Evolutionary conservation across 192 early-diverging fungal genomes (phyloP), one percentile per base, ranked within the genome.

Genomic region (Backusella psychrophila): DNA sequence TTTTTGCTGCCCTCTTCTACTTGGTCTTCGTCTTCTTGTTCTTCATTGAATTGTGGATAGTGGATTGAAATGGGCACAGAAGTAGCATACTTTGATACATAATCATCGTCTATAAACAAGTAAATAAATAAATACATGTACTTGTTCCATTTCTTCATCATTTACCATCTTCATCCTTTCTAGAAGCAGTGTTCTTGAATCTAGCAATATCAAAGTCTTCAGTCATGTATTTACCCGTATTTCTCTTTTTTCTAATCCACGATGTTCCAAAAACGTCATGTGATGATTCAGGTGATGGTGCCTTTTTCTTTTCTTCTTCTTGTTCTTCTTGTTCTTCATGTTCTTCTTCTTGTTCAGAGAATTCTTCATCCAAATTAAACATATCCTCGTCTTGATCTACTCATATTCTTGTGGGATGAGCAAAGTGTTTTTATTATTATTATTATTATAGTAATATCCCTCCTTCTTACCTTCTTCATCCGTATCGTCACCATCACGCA

Each of bases 351-450:
- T 76, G 67, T 3, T 76, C 44, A 23, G 59, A 65, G 7, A 75
- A 46, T 7, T 75, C 74, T 53, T 75, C 74, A 68, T 75, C 74
- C 38, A 75, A 42, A 35, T 75, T 21, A 34, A 75, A 75, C 74
- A 75, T 66, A 23, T 66, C 74, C 12, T 76, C 67, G 5, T 76
- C 49, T 38, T 52, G 17, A 21, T 59, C 52, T 73, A 38, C 3
- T 0, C 33, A 33, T 33, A 33, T 33, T 33, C 33, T 3, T 33
- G 33, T 33, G 33, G 2, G 2, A 1, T 33, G 33, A 33, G 33
- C 33, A 33, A 33, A 2, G 33, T 33, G 33, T 33, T 33, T 33
- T 33, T 33, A 31, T 31, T 31, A 31, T 31, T 31, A 31, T 31
- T 31, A n/a, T n/a, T n/a, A n/a, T n/a, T n/a, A 33, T 33, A 33